Conservation (phyloP, 306 rosid genomes). For the Trichosanthes cucumerina region DNA sequence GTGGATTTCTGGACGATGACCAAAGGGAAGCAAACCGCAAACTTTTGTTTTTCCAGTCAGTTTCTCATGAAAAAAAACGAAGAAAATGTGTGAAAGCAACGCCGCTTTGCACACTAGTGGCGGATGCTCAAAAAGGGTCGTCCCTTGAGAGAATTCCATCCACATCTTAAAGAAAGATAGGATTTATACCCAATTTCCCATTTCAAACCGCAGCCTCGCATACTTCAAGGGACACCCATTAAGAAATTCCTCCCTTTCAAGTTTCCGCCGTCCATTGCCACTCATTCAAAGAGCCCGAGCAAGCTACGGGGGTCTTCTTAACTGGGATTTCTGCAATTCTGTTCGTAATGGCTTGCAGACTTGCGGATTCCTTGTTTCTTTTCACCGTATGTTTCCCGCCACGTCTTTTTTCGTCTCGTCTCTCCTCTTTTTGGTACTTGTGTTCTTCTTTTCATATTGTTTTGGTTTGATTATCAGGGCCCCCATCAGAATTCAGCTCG, state of each 20-base stretch:
- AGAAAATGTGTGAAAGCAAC: not conserved
- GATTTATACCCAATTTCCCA: constrained; percentile 1
- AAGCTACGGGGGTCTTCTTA: constrained; percentile 14
- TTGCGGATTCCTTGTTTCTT: constrained; percentile 51
- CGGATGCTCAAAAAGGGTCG: not conserved
- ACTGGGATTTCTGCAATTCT: constrained; percentile 19
- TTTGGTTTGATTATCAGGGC: constrained; percentile 33
- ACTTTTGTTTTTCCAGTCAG: not conserved
- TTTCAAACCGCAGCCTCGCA: not conserved
- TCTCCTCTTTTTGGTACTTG: not conserved
- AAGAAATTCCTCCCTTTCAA: not conserved
- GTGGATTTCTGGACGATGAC: no score
- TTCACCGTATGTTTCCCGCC: constrained; percentile 29
- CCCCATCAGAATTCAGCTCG: constrained; percentile 39
- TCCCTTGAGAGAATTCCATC: not conserved
- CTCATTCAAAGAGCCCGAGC: not conserved
- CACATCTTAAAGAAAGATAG: not conserved
- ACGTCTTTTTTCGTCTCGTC: not conserved
- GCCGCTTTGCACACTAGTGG: not conserved
- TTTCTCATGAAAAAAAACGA: not conserved
- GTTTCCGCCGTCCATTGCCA: not conserved
- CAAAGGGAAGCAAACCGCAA: no score
- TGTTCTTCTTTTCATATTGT: not conserved
- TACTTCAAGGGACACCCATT: not conserved
- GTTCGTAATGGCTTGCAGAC: constrained; percentile 55